Evolutionary conservation across 2,329 filamentous ascomycete genomes (phyloP).

Genomic region (Pezicula carpinea): DNA sequence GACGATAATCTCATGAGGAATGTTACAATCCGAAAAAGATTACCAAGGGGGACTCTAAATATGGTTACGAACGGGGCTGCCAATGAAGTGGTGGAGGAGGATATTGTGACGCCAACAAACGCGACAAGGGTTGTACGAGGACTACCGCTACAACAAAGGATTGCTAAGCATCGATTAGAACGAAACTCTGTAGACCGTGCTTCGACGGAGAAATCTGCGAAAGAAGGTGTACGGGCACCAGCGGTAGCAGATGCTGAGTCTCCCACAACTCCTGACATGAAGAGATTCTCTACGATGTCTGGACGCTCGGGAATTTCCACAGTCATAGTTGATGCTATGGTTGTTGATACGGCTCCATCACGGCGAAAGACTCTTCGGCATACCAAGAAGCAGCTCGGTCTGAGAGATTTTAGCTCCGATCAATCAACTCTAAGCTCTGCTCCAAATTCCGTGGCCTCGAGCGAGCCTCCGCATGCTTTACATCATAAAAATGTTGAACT

Average conservation of each 20-base stretch:
- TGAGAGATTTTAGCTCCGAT: constrained; percentile 41
- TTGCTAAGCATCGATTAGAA: constrained; percentile 19
- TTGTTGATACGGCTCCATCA: constrained; percentile 46
- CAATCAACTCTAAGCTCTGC: constrained; percentile 34
- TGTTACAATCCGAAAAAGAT: constrained; percentile 45
- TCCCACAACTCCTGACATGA: constrained; percentile 32
- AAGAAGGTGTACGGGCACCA: constrained; percentile 13
- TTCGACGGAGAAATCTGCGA: constrained; percentile 14
- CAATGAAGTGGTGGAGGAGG: constrained; percentile 43
- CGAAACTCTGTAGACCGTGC: constrained; percentile 15
- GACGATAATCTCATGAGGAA: constrained; percentile 49
- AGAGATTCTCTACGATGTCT: constrained; percentile 50
- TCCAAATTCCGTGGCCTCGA: constrained; percentile 33
- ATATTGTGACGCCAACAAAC: constrained; percentile 44
- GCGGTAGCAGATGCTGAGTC: constrained; percentile 15
- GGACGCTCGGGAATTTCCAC: constrained; percentile 50
- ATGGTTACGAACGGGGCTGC: constrained; percentile 25
- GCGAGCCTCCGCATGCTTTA: constrained; percentile 19
- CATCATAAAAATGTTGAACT: constrained; percentile 19
- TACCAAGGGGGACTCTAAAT: constrained; percentile 12
- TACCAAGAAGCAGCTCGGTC: constrained; percentile 48
- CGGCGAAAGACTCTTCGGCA: constrained; percentile 54
- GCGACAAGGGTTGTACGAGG: constrained; percentile 37
- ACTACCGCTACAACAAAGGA: constrained; percentile 23
- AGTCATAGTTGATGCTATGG: constrained; percentile 49